Evolutionary conservation across 148 eudicot species (phyloP), one percentile per base, ranked within the genome.

Genomic region (Polygonum aviculare): DNA sequence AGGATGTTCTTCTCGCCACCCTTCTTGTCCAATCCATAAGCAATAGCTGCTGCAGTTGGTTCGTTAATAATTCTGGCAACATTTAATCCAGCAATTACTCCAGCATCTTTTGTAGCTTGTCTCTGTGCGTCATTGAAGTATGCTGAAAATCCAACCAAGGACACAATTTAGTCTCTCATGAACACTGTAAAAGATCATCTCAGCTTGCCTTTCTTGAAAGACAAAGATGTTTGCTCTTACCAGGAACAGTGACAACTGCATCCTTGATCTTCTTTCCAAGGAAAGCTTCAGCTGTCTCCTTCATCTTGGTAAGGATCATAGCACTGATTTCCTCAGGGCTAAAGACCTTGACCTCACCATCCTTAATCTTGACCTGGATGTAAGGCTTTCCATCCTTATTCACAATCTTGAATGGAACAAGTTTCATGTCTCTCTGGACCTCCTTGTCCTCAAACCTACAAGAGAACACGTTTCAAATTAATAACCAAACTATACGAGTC

Each of bases 161-260:
- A 35, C 70, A 35, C 16, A 63, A 35, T 14, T 33, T 18, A 63
- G 70, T 63, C 40, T 11, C 70, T 19, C 12, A 63, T 0, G 33
- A 33, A 14, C 18, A 33, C 11, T 36, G 22, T 8, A 60, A n/a
- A n/a, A 12, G 36, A 63, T 35, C 18, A 9, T 12, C 22, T 59
- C 3, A 59, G 12, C 65, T 21, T 63, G 10, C 9, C 33, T 35
- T 14, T 8, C 2, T 0, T 22, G 8, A 8, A 59, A 26, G 16
- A 12, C 67, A 26, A 39, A 41, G 73, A 26, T n/a, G 35, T 41
- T 35, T 33, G 45, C 35, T 12, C 15, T 71, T 71, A 71, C 74
- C 74, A 41, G 74, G 74, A 71, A 71, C 74, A n/a, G 74, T 71
- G 50, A 71, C 74, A 71, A 71, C 74, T n/a, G 74, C 74, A 40